Evolutionary conservation across 1,284 basidiomycete species (phyloP), one percentile per base, ranked within the genome.

Genomic region (Ceratobasidium theobromae): DNA sequence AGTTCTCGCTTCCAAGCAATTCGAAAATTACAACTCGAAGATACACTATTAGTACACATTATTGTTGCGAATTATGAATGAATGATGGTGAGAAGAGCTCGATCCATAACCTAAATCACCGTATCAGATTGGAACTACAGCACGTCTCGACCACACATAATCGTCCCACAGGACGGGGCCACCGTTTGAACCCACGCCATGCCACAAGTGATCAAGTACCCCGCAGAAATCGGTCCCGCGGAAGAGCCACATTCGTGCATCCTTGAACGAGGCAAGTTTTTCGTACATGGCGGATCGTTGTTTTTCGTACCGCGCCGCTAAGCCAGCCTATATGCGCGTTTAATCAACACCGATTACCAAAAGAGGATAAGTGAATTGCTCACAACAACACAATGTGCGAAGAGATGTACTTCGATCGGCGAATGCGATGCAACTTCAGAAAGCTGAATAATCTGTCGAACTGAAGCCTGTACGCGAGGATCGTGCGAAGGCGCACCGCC

Each of bases 161-260:
- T 64, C 60, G 45, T 52, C 60, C 60, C 60, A 64, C 23, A 27
- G 52, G 5, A 53, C 49, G 1, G 60, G 46, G 5, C 25, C 49
- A 14, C 60, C 60, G n/a, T 23, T 38, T 14, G 35, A 35, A 12
- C 33, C 49, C 12, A 45, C 49, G 8, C 35, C n/a, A 33, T 52
- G 38, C 60, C 60, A 64, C 27, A 64, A 28, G 14, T 64, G 60
- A 18, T 64, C 60, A 25, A 64, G n/a, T 1, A 53, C 28, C 6
- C n/a, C 21, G 6, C 32, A 27, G 2, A 64, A 27, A 11, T 38
- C 60, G 1, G 28, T 4, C 6, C 60, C 49, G 5, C 28, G 40
- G 14, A 52, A 23, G 6, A 64, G 23, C 60, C 60, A 64, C 3
- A 43, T 6, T 21, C 40, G 38, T 11, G 14, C 32, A 11, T 30